Conservation (phyloP, 2,329 filamentous ascomycete species). For the Pezizomycotina sp. region DNA sequence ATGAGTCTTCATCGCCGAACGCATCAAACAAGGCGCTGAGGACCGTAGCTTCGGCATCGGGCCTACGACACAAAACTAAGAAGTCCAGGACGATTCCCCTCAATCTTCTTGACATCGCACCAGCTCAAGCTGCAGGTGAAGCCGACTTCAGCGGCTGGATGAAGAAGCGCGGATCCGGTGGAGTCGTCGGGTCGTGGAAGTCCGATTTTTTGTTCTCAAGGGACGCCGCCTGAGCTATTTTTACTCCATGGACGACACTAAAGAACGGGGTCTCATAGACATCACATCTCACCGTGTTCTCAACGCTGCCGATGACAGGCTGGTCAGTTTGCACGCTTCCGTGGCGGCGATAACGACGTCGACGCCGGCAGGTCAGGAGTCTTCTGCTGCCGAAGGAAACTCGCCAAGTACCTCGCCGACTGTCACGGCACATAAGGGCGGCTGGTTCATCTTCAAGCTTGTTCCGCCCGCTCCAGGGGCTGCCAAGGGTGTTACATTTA, state of each 20-base stretch:
- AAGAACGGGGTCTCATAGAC: slow-evolving; percentile 91
- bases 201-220: slow-evolving; percentile 84
- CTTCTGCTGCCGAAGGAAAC: slow-evolving; percentile 34
- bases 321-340: slow-evolving; percentile 80
- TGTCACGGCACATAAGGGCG: slow-evolving; percentile 40
- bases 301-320: slow-evolving; percentile 74
- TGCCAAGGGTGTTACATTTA: slow-evolving; percentile 86
- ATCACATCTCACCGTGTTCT: slow-evolving; percentile 96
- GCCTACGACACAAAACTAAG: slow-evolving; percentile 51
- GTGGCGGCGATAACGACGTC: slow-evolving; percentile 62
- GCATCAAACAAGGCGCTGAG: slow-evolving; percentile 16
- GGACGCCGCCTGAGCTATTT: slow-evolving; percentile 87
- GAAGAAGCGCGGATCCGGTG: slow-evolving; percentile 86
- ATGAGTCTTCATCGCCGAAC: slow-evolving; percentile 15
- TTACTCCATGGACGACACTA: slow-evolving; percentile 78
- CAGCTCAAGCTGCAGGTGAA: slow-evolving; percentile 64
- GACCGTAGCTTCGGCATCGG: slow-evolving; percentile 15
- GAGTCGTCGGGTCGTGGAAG: slow-evolving; percentile 95
- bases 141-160: slow-evolving; percentile 98
- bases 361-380: slow-evolving; percentile 42
- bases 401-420: slow-evolving; percentile 33
- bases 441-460: slow-evolving; percentile 95
- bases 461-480: slow-evolving; percentile 76
- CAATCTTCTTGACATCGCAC: slow-evolving; percentile 62
- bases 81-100: slow-evolving; percentile 83